phyloP scores from a whole-genome alignment of 1,284 basidiomycete genomes.

The Phylloporus sp. region DNA sequence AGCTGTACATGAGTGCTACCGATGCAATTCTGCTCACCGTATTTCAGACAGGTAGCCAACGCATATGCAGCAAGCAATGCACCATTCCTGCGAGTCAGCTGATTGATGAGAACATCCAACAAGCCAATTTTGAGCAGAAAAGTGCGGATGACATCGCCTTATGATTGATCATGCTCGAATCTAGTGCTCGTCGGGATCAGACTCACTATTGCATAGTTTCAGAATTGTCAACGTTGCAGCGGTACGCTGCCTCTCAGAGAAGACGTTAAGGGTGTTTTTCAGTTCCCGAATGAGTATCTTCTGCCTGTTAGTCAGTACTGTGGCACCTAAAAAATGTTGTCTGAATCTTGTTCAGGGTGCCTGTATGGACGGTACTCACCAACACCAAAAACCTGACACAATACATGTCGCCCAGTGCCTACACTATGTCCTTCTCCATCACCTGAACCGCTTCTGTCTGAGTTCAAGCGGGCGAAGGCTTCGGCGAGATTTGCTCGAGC shows the following conservation, averaged over 20 bases:
- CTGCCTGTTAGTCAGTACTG: slow-evolving; percentile 2
- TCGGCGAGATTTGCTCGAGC: slow-evolving; percentile 28
- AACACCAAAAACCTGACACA: slow-evolving; percentile 30
- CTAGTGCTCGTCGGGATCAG: not conserved
- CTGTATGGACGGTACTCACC: slow-evolving; percentile 11
- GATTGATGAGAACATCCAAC: slow-evolving; percentile 9
- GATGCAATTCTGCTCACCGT: no score
- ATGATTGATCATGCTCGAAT: not conserved
- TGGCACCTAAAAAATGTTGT: slow-evolving; percentile 13
- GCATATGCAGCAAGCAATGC: no score
- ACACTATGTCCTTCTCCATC: not conserved
- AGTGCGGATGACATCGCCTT: slow-evolving; percentile 7
- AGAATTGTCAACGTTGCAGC: slow-evolving; percentile 17
- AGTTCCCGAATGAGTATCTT: slow-evolving; percentile 20
- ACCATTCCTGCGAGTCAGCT: not conserved
- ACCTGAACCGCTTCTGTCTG: not conserved
- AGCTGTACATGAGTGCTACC: no score
- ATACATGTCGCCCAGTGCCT: slow-evolving; percentile 10
- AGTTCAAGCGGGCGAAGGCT: slow-evolving; percentile 17
- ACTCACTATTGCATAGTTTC: slow-evolving; percentile 15
- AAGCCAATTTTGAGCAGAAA: not conserved
- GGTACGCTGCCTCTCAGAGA: slow-evolving; percentile 10
- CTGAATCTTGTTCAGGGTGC: not conserved
- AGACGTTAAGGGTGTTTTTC: slow-evolving; percentile 6
- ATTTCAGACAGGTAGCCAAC: no score